phyloP scores from a whole-genome alignment of 179 eudicot genomes.

The Sideroxylon spinosum region DNA sequence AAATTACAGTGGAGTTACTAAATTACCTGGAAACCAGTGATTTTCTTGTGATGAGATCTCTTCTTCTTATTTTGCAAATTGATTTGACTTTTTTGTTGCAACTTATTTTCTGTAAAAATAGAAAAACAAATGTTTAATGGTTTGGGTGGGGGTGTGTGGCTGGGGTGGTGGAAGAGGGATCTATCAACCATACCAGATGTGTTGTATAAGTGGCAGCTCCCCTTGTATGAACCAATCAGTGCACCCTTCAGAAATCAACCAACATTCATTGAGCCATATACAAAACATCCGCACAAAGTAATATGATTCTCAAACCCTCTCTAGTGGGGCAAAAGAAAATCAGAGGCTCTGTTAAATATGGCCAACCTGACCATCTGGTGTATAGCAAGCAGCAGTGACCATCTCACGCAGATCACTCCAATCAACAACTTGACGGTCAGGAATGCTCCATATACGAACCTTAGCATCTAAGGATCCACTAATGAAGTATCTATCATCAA shows the following conservation, averaged over 20 bases:
- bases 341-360: constrained; percentile 8
- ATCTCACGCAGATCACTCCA: constrained; percentile 98
- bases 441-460: constrained; percentile 99
- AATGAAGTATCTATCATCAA: constrained; percentile 86
- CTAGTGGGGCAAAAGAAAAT: background rate
- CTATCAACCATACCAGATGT: constrained; percentile 56
- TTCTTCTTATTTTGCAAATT: constrained; percentile 90
- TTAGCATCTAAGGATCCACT: constrained; percentile 97
- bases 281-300: background rate
- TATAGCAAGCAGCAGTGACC: constrained; percentile 99
- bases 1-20: background rate
- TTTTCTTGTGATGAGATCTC: constrained; percentile 84
- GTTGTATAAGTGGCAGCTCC: constrained; percentile 82
- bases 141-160: background rate
- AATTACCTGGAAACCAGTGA: constrained; percentile 90
- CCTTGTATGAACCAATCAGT: constrained; percentile 93
- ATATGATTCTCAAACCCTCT: background rate
- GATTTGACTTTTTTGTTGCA: constrained; percentile 74
- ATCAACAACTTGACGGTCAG: constrained; percentile 93
- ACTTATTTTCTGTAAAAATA: constrained; percentile 65
- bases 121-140: constrained; percentile 1
- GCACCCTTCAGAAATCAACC: constrained; percentile 68
- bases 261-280: constrained; percentile 18
- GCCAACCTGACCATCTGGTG: constrained; percentile 95
- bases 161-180: background rate